Percentiles rank a stretch among this genome's conserved stretches.
These are phyloP conservation scores for Phytopythium oedochilum DNA, from an alignment of 352 stramenopile species.

Conservation along the genomic window DNA sequence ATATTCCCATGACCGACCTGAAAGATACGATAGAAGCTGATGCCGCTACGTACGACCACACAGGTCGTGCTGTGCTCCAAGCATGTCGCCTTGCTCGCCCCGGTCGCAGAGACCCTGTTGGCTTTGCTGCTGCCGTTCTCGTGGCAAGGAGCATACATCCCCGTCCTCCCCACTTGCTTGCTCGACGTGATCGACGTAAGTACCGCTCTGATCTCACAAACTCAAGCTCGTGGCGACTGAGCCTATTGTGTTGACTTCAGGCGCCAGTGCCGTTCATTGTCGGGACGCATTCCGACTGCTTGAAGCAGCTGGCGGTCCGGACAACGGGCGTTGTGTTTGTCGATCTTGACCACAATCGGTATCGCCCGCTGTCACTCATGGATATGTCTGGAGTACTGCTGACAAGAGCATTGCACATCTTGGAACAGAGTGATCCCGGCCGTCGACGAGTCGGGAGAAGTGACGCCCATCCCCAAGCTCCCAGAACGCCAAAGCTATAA, in stretches of 20 bases:
- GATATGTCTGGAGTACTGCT: too few species aligned
- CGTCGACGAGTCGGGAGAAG: slow-evolving; percentile 59
- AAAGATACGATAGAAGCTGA: slow-evolving; percentile 8
- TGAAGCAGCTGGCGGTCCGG: slow-evolving; percentile 53
- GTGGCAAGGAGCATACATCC: slow-evolving; percentile 94
- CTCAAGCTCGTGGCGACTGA: neutral
- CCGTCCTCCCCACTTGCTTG: slow-evolving; percentile 89
- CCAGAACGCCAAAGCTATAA: slow-evolving; percentile 68
- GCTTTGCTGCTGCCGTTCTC: slow-evolving; percentile 91
- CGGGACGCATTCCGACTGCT: slow-evolving; percentile 82
- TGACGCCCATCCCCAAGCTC: slow-evolving; percentile 59
- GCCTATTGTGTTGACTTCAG: slow-evolving; percentile 13
- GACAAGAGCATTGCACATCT: too few species aligned
- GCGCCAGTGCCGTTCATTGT: slow-evolving; percentile 94
- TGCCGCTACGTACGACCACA: too few species aligned
- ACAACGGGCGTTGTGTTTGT: slow-evolving; percentile 91
- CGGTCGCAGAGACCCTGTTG: slow-evolving; percentile 89
- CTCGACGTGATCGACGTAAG: slow-evolving; percentile 92
- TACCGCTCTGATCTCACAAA: neutral
- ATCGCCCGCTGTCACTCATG: too few species aligned
- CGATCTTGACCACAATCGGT: slow-evolving; percentile 92
- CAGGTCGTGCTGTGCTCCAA: slow-evolving; percentile 91
- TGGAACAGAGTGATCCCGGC: slow-evolving; percentile 60
- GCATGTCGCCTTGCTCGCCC: slow-evolving; percentile 86
- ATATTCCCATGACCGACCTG: neutral